phyloP scores from a whole-genome alignment of 306 rosid genomes.

The Cicer arietinum region DNA sequence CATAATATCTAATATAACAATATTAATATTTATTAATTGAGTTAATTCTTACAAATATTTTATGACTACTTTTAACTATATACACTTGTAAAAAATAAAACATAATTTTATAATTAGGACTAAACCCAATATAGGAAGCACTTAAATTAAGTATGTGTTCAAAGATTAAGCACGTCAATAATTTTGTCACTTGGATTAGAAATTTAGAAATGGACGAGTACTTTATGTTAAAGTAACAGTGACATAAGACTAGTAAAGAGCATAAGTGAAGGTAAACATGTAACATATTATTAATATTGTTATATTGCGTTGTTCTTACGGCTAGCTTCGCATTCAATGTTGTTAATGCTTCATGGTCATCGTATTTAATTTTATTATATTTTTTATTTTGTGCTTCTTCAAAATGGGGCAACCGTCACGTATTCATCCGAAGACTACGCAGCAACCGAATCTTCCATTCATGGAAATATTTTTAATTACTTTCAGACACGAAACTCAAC shows the following conservation, averaged over 20 bases:
- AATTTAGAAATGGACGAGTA: constrained; percentile 27
- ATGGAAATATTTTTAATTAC: no score
- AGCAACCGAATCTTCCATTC: constrained; percentile 47
- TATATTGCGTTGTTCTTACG: constrained; percentile 44
- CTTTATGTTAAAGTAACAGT: constrained; percentile 48
- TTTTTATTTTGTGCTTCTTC: not conserved
- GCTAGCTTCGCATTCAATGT: constrained; percentile 32
- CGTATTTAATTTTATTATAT: constrained; percentile 5
- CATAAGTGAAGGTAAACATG: not conserved
- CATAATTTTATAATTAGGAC: no score
- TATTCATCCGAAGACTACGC: constrained; percentile 46
- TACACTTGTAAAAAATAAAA: no score
- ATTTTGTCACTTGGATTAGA: constrained; percentile 14
- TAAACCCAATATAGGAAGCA: no score
- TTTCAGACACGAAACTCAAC: no score
- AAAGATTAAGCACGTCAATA: no score
- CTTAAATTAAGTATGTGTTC: no score
- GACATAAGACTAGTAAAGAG: constrained; percentile 43
- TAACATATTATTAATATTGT: constrained; percentile 1
- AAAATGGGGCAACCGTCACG: constrained; percentile 48
- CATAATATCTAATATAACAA: no score
- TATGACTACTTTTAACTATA: no score
- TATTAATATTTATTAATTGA: no score
- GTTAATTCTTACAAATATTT: no score
- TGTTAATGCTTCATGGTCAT: constrained; percentile 45